Evolutionary conservation across 306 rosid genomes (phyloP).

Genomic region (Delonix regia): DNA sequence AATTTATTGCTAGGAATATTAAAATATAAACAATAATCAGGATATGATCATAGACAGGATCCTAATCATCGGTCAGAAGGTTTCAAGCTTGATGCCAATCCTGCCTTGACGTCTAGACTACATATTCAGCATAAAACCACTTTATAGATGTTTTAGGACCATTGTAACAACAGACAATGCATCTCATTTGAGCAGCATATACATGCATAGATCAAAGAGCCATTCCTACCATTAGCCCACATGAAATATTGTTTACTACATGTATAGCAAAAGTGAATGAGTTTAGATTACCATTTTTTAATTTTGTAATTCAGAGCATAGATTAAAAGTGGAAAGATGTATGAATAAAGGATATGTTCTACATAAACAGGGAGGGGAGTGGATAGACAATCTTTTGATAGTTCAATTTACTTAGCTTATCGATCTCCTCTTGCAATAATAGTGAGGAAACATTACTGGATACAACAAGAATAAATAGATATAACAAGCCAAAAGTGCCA

Average conservation of each 20-base stretch:
- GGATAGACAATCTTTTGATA: not conserved
- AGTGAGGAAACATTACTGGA: not conserved
- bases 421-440: not conserved
- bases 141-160: not conserved
- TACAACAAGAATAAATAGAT: not conserved
- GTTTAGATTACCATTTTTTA: not conserved
- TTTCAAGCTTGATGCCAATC: not conserved
- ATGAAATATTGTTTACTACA: constrained; percentile 25
- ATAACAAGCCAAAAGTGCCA: not conserved
- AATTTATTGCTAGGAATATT: constrained; percentile 6
- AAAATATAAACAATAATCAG: constrained; percentile 21
- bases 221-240: constrained; percentile 10
- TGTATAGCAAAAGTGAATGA: not conserved
- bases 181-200: not conserved
- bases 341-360: not conserved
- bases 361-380: not conserved
- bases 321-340: not conserved
- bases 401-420: not conserved
- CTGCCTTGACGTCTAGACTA: constrained; percentile 6
- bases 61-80: not conserved
- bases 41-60: constrained; percentile 19
- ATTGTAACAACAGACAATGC: not conserved
- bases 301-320: not conserved
- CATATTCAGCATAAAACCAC: not conserved
- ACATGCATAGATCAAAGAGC: constrained; percentile 5